phyloP scores from a whole-genome alignment of 75 land plant genomes.

The Sequoia sempervirens region DNA sequence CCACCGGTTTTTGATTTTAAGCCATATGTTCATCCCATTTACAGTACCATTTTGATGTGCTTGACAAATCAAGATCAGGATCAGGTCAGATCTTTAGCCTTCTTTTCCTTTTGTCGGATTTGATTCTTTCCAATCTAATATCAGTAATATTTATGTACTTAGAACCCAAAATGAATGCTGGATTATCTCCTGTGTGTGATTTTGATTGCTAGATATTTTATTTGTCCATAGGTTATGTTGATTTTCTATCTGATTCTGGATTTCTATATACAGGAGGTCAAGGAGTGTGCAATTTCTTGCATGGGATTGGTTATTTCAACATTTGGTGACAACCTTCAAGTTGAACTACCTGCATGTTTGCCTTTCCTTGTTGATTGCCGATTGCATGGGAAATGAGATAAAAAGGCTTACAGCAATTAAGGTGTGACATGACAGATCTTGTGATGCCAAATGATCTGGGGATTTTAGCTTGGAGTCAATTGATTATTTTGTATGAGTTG shows the following conservation, averaged over 20 bases:
- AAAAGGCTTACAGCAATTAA: conserved; percentile 96
- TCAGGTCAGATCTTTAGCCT: conserved; percentile 49
- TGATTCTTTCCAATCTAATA: neutral
- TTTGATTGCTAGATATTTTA: neutral
- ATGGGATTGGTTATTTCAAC: conserved; percentile 95
- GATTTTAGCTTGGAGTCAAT: neutral
- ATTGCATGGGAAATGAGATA: conserved; percentile 97
- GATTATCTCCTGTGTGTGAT: neutral
- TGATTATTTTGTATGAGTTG: neutral
- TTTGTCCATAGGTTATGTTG: neutral
- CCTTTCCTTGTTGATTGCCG: conserved; percentile 91
- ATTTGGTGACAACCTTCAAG: conserved; percentile 83
- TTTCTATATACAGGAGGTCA: conserved; percentile 72
- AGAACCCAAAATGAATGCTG: neutral
- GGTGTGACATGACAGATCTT: conserved; percentile 26
- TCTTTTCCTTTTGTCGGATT: neutral
- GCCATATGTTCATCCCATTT: conserved; percentile 84
- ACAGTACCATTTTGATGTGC: conserved; percentile 79
- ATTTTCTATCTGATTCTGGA: neutral
- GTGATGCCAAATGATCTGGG: neutral
- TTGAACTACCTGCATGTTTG: conserved; percentile 70
- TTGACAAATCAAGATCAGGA: conserved; percentile 18
- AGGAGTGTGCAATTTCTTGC: conserved; percentile 97
- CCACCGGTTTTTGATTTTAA: conserved; percentile 58
- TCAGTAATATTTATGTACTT: neutral